Evolutionary conservation across 768 basidiomycete genomes (phyloP).

Genomic region (Austroboletus eburneus): DNA sequence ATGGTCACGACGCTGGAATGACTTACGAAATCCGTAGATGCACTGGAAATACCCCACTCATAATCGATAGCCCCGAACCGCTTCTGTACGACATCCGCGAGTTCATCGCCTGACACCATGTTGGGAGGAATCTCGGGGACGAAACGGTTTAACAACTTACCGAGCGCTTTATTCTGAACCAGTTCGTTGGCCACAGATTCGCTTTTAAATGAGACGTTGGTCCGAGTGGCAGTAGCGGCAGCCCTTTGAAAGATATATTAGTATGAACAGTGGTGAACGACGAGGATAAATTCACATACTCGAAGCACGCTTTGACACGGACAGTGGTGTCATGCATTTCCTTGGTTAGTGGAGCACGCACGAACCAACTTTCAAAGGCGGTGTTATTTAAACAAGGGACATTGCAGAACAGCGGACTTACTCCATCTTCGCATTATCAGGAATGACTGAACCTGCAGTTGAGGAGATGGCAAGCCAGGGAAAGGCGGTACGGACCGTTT

Average conservation of each 20-base stretch:
- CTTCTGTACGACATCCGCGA: too few relatives aligned
- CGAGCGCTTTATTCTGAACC: slow-evolving; percentile 62
- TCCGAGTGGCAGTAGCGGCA: slow-evolving; percentile 64
- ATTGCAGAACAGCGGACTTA: too few relatives aligned
- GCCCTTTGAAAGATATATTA: slow-evolving; percentile 42
- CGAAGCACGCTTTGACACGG: slow-evolving; percentile 68
- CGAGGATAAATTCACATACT: slow-evolving; percentile 38
- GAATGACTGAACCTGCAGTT: slow-evolving; percentile 60
- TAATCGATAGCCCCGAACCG: too few relatives aligned
- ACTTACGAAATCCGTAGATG: slow-evolving; percentile 82
- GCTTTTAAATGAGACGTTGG: slow-evolving; percentile 42
- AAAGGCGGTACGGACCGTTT: too few relatives aligned
- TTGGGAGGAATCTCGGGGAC: too few relatives aligned
- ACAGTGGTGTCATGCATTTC: slow-evolving; percentile 55
- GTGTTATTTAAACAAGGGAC: too few relatives aligned
- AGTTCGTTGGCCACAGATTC: slow-evolving; percentile 47
- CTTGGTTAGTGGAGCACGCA: slow-evolving; percentile 64
- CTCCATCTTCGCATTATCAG: too few relatives aligned
- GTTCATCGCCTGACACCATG: too few relatives aligned
- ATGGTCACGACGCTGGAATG: neutral
- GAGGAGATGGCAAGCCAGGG: too few relatives aligned
- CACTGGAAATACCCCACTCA: too few relatives aligned
- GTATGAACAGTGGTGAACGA: too few relatives aligned
- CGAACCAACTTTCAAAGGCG: slow-evolving; percentile 57
- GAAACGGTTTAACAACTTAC: slow-evolving; percentile 28